phyloP scores from a whole-genome alignment of 164 flowering plant species.

The Macadamia integrifolia region DNA sequence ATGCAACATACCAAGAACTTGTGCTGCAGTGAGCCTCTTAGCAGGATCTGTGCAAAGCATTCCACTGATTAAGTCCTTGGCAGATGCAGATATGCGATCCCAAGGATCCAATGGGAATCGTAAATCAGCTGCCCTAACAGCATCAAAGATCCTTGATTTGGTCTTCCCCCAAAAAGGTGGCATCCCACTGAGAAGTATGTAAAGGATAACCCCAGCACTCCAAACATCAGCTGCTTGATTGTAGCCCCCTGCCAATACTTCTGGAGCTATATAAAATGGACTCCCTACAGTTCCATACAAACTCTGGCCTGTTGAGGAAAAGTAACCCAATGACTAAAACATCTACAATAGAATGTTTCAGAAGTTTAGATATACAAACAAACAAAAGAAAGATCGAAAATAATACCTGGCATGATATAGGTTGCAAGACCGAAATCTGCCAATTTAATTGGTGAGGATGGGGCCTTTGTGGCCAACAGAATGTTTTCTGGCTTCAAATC shows the following conservation, averaged over 20 bases:
- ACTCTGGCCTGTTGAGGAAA: constrained; percentile 42
- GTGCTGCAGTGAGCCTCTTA: constrained; percentile 53
- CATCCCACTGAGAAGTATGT: constrained; percentile 73
- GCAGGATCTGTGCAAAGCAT: constrained; percentile 74
- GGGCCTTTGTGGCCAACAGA: constrained; percentile 38
- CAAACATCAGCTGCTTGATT: constrained; percentile 76
- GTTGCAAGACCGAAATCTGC: constrained; percentile 70
- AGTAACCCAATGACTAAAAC: constrained; percentile 8
- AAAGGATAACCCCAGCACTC: constrained; percentile 86
- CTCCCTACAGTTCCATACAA: constrained; percentile 75
- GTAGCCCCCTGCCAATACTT: constrained; percentile 73
- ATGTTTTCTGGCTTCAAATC: constrained; percentile 66
- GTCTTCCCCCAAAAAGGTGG: constrained; percentile 92
- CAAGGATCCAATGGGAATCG: constrained; percentile 63
- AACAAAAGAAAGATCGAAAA: neutral
- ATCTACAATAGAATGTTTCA: neutral
- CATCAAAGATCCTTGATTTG: constrained; percentile 70
- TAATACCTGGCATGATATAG: constrained; percentile 62
- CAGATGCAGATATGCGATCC: constrained; percentile 55
- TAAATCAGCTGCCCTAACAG: constrained; percentile 71
- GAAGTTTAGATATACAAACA: neutral
- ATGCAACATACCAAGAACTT: constrained; percentile 67
- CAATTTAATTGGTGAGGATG: constrained; percentile 46
- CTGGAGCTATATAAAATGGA: constrained; percentile 84
- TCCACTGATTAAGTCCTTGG: constrained; percentile 56